Percentiles rank a stretch among this genome's conserved stretches.
Evolutionary conservation across 2,329 filamentous ascomycete genomes (phyloP).

Genomic region (Fusarium drepaniforme): DNA sequence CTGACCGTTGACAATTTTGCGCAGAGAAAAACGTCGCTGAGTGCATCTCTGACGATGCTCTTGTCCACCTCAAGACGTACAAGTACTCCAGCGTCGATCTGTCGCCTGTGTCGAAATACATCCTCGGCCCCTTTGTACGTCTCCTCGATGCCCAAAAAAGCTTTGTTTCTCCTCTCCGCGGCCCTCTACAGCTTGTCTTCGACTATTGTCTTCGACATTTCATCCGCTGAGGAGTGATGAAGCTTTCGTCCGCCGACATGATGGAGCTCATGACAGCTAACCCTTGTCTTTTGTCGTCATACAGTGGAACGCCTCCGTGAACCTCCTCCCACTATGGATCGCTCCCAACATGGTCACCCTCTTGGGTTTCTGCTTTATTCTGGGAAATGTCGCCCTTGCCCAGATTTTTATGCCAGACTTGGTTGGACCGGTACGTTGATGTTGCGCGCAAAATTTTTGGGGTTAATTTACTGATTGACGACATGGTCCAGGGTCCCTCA

Average conservation of each 20-base stretch:
- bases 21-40: slow-evolving; percentile 69
- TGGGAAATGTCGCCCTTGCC: slow-evolving; percentile 82
- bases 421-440: slow-evolving; percentile 80
- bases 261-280: slow-evolving; percentile 34
- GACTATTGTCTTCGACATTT: not conserved
- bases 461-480: slow-evolving; percentile 20
- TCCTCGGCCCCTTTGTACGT: slow-evolving; percentile 94
- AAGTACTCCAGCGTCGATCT: slow-evolving; percentile 98
- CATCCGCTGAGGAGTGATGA: not conserved
- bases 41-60: slow-evolving; percentile 89
- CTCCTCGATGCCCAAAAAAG: slow-evolving; percentile 1
- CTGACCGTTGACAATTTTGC: slow-evolving; percentile 4
- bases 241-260: slow-evolving; percentile 4
- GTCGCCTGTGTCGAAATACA: slow-evolving; percentile 91
- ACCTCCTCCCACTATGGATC: slow-evolving; percentile 93
- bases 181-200: slow-evolving; percentile 18
- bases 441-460: not conserved
- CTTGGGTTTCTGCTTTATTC: slow-evolving; percentile 93
- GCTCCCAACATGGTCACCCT: slow-evolving; percentile 98
- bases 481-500: slow-evolving; percentile 73
- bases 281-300: slow-evolving; percentile 24
- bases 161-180: slow-evolving; percentile 1
- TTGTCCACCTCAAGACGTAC: slow-evolving; percentile 93
- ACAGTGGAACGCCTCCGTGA: slow-evolving; percentile 97
- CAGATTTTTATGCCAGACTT: slow-evolving; percentile 90